These are phyloP conservation scores for Acacia melanoxylon DNA, from an alignment of 306 rosid genomes.

Conservation along the genomic window DNA sequence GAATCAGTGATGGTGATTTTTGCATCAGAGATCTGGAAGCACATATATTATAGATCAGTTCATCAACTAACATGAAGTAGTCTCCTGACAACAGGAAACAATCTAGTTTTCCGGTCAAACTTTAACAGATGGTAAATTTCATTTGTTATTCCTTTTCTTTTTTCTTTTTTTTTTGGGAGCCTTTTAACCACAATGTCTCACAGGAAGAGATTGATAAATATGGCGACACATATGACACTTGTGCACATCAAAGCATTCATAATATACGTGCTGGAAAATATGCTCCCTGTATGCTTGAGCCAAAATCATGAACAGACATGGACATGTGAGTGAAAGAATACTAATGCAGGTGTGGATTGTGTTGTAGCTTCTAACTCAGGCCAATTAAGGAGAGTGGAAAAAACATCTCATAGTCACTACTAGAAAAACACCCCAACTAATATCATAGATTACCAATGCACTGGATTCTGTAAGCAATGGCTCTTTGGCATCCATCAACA, in stretches of 20 bases:
- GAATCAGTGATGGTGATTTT: constrained; percentile 82
- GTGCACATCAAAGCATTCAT: constrained; percentile 10
- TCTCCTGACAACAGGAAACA: constrained; percentile 10
- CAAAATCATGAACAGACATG: not conserved
- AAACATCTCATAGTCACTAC: not conserved
- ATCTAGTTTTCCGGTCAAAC: constrained; percentile 7
- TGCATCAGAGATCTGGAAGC: constrained; percentile 89
- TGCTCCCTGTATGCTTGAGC: not conserved
- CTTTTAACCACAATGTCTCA: not conserved
- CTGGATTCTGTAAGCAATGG: constrained; percentile 1
- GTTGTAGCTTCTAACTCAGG: not conserved
- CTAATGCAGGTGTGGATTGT: not conserved
- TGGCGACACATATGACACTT: not conserved
- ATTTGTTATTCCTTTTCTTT: not conserved
- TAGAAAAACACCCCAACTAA: constrained; percentile 22
- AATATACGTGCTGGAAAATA: not conserved
- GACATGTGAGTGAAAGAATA: not conserved
- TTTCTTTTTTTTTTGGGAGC: not conserved
- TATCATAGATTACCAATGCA: constrained; percentile 23
- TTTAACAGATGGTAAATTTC: not conserved
- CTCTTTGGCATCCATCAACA: not conserved
- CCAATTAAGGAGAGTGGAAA: constrained; percentile 18
- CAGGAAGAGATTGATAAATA: not conserved
- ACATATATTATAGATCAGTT: constrained; percentile 25
- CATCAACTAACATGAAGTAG: constrained; percentile 22